Conservation (phyloP, 2,329 filamentous ascomycete species). For the Periconia sp. region DNA sequence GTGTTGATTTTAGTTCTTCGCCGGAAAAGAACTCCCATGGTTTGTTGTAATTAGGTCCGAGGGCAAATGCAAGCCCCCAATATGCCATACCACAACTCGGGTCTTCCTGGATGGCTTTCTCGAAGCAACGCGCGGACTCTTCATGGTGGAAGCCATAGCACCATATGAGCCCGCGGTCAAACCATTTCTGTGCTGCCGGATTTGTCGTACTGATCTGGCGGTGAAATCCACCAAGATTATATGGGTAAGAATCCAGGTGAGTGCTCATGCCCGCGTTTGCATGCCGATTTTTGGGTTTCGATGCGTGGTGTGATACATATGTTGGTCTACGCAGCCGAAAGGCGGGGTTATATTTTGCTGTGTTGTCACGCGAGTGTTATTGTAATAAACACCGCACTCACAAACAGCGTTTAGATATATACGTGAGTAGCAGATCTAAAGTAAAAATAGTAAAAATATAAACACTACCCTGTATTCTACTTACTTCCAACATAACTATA, state of each 20-base stretch:
- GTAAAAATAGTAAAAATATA: no score
- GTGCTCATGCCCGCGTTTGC: neutral
- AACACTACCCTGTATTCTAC: no score
- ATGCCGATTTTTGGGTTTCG: no score
- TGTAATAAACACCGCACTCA: no score
- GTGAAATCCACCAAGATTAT: slow-evolving; percentile 62
- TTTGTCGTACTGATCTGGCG: slow-evolving; percentile 58
- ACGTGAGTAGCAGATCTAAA: no score
- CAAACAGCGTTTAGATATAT: no score
- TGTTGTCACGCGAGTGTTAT: no score
- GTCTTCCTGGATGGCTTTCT: slow-evolving; percentile 60
- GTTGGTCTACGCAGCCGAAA: no score
- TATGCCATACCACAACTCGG: slow-evolving; percentile 62
- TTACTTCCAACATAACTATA: no score
- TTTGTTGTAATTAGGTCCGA: slow-evolving; percentile 80
- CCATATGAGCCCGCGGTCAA: slow-evolving; percentile 73
- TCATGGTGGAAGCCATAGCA: slow-evolving; percentile 76
- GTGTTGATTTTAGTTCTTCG: slow-evolving; percentile 57
- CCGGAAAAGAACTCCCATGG: slow-evolving; percentile 72
- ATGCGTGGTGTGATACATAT: no score
- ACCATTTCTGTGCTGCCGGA: slow-evolving; percentile 64
- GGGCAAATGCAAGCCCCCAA: slow-evolving; percentile 68
- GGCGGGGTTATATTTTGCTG: no score
- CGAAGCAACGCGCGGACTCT: slow-evolving; percentile 67
- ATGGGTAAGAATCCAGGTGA: slow-evolving; percentile 31